These are phyloP conservation scores for Hirsutella minnesotensis DNA, from an alignment of 2,329 filamentous ascomycete species.

Conservation along the genomic window DNA sequence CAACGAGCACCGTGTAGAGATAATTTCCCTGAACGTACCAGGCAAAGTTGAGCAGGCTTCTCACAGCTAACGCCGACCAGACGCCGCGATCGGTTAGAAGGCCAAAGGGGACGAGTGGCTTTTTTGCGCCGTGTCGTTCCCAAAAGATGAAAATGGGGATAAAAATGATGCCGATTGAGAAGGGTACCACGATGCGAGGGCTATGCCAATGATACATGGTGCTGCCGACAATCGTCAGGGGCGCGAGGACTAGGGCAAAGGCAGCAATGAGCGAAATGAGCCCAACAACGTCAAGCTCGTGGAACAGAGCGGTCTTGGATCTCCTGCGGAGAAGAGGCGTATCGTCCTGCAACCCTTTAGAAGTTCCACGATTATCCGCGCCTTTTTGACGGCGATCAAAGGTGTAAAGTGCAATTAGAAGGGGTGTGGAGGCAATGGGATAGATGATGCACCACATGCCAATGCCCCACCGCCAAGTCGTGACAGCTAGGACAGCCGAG, in stretches of 20 bases:
- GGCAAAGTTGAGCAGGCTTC: constrained; percentile 33
- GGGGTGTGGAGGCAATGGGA: constrained; percentile 40
- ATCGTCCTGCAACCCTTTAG: neutral
- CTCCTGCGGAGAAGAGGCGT: constrained; percentile 11
- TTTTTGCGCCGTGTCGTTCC: constrained; percentile 35
- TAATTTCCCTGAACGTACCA: constrained; percentile 50
- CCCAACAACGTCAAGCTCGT: constrained; percentile 41
- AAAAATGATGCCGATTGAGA: constrained; percentile 36
- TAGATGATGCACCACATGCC: constrained; percentile 55
- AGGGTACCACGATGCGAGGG: constrained; percentile 36
- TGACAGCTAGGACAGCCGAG: constrained; percentile 31
- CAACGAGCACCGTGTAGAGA: constrained; percentile 45
- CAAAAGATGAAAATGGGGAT: constrained; percentile 39
- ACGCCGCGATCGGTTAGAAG: constrained; percentile 48
- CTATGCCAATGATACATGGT: constrained; percentile 34
- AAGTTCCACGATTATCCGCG: neutral
- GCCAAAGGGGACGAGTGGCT: constrained; percentile 44
- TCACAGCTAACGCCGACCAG: constrained; percentile 47
- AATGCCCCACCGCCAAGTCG: constrained; percentile 50
- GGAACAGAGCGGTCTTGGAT: constrained; percentile 34
- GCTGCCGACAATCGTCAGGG: constrained; percentile 43
- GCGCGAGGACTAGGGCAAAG: constrained; percentile 35
- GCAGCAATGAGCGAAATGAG: constrained; percentile 32
- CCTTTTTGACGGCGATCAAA: constrained; percentile 16
- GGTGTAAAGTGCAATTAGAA: constrained; percentile 30